phyloP scores from a whole-genome alignment of 306 rosid genomes.

The Delonix regia region DNA sequence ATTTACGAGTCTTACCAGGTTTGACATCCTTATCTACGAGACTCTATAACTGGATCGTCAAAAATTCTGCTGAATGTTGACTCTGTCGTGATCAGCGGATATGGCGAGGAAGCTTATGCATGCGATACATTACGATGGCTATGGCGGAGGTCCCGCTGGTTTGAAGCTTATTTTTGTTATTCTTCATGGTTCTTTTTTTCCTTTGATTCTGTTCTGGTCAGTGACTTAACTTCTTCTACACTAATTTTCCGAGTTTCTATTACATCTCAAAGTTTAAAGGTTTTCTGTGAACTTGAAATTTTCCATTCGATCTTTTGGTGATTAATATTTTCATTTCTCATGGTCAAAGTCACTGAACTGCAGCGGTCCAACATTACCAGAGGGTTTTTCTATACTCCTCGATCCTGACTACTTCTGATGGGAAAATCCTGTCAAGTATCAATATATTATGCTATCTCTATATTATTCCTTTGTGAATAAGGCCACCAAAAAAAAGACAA shows the following conservation, averaged over 20 bases:
- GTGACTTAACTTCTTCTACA: neutral
- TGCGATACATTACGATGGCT: constrained; percentile 39
- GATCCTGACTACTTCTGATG: neutral
- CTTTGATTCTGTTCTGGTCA: neutral
- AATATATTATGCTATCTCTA: too few species aligned
- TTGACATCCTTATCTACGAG: too few species aligned
- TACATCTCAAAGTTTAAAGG: neutral
- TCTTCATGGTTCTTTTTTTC: neutral
- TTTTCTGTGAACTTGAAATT: neutral
- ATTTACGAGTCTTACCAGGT: too few species aligned
- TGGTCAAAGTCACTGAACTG: neutral
- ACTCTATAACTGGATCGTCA: too few species aligned
- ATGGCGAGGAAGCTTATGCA: constrained; percentile 32
- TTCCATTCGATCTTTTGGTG: neutral
- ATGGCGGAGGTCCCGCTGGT: constrained; percentile 47
- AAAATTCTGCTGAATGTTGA: neutral
- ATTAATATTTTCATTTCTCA: neutral
- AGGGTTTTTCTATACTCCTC: neutral
- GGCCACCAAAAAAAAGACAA: too few species aligned
- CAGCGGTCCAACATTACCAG: neutral
- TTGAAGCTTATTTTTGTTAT: constrained; percentile 38
- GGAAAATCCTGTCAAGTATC: neutral
- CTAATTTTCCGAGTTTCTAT: neutral
- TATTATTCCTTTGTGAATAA: too few species aligned
- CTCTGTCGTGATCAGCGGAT: neutral